Conservation (phyloP, 2,329 filamentous ascomycete genomes). For the Ceratocystis ficicola region DNA sequence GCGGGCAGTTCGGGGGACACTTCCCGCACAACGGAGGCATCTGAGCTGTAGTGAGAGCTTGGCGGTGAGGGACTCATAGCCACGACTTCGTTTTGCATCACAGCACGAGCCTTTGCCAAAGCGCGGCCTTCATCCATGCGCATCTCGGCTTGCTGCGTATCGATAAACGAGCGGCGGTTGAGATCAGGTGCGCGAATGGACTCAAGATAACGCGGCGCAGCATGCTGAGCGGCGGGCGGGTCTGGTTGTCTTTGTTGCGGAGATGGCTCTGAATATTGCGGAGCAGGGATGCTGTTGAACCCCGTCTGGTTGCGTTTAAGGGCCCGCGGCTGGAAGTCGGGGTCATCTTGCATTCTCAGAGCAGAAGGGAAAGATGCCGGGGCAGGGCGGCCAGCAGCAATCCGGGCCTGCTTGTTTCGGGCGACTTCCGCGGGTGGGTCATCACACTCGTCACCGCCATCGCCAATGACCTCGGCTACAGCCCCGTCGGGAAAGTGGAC, state of each 20-base stretch:
- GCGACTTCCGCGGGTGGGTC: slow-evolving; percentile 60
- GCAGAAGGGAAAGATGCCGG: slow-evolving; percentile 17
- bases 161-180: slow-evolving; percentile 46
- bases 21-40: slow-evolving; percentile 16
- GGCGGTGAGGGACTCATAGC: slow-evolving; percentile 18
- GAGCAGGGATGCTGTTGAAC: slow-evolving; percentile 26
- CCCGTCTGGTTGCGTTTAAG: slow-evolving; percentile 49
- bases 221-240: slow-evolving; percentile 23
- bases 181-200: slow-evolving; percentile 37
- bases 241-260: slow-evolving; percentile 26
- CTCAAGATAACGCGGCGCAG: slow-evolving; percentile 33
- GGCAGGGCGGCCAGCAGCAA: slow-evolving; percentile 25
- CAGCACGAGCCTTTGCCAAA: slow-evolving; percentile 38
- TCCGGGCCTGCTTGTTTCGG: slow-evolving; percentile 35
- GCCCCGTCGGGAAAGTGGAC: slow-evolving; percentile 62
- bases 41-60: slow-evolving; percentile 17
- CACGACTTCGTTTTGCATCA: not conserved
- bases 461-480: slow-evolving; percentile 67
- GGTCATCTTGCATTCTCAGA: slow-evolving; percentile 27
- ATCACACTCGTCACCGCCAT: slow-evolving; percentile 79
- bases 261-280: slow-evolving; percentile 19
- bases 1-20: slow-evolving; percentile 17
- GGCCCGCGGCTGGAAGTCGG: slow-evolving; percentile 40
- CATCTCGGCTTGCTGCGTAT: slow-evolving; percentile 48
- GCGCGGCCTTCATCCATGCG: slow-evolving; percentile 48